Percentiles rank a stretch among this genome's conserved stretches.
phyloP scores from a whole-genome alignment of 2,329 filamentous ascomycete genomes.

The Tolypocladium tropicale region DNA sequence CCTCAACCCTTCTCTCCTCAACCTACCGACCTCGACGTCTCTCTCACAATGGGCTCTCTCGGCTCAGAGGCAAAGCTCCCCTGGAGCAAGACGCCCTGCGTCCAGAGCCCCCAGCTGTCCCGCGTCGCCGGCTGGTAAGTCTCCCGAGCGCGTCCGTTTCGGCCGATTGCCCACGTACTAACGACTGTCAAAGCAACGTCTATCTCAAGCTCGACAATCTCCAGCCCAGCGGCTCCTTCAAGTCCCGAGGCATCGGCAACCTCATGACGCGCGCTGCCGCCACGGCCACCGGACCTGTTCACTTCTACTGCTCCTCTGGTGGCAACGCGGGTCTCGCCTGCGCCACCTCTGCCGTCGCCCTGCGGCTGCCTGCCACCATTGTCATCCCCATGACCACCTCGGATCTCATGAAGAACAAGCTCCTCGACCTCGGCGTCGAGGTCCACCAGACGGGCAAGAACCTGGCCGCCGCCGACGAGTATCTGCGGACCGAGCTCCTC shows the following conservation, averaged over 20 bases:
- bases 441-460: constrained; percentile 59
- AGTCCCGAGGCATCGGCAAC: constrained; percentile 67
- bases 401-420: constrained; percentile 59
- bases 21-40: neutral
- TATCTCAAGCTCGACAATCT: constrained; percentile 80
- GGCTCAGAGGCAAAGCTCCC: constrained; percentile 33
- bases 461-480: constrained; percentile 60
- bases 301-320: constrained; percentile 73
- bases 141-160: neutral
- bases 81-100: constrained; percentile 63
- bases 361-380: constrained; percentile 60
- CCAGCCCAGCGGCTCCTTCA: constrained; percentile 80
- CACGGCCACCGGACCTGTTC: constrained; percentile 26
- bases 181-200: constrained; percentile 45
- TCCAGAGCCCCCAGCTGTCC: constrained; percentile 57
- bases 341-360: constrained; percentile 56
- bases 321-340: constrained; percentile 81
- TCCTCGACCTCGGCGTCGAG: constrained; percentile 56
- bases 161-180: neutral
- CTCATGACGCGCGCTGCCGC: constrained; percentile 42
- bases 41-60: constrained; percentile 29
- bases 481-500: constrained; percentile 50
- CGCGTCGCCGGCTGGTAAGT: constrained; percentile 61
- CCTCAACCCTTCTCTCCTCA: neutral
- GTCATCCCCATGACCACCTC: constrained; percentile 60